Evolutionary conservation across 164 flowering plant genomes (phyloP), one percentile per base, ranked within the genome.

Genomic region (Annona cherimola): DNA sequence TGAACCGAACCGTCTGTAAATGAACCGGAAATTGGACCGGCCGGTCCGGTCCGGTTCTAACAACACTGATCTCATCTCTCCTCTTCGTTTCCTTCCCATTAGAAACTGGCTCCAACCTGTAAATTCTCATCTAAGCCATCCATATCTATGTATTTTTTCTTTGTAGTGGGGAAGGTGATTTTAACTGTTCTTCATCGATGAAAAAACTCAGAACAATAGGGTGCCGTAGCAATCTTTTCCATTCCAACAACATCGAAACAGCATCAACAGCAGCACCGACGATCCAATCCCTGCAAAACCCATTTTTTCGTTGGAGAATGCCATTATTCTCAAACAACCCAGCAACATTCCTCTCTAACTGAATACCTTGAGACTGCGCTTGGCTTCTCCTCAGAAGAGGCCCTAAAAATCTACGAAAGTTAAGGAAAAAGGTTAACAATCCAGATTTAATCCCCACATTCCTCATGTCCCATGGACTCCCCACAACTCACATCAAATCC

Each of bases 341-440:
- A 46, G 1, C 35, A 26, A n/a, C 20, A 46, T 12, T 66, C 68
- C 43, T 4, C 18, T 43, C 4, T 43, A 4, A 11, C 44, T 4
- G 11, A 42, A 2, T 71, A 63, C 67, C 67, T 71, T 44, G 3
- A 62, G 26, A 63, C 50, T 54, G 40, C 69, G 16, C 54, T 60
- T 46, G 74, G 74, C n/a, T 54, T 72, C 60, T 46, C 68, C 7
- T 45, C 60, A 45, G 69, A 72, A 72, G 12, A 11, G 7, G 76
- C 76, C 45, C 62, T 67, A 59, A 41, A 2, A 3, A 67, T 44
- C 1, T 43, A 71, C 61, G 35, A 61, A 39, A 11, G 26, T 1
- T 42, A 66, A 57, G 26, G 2, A 0, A 3, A 18, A 39, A 12
- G 66, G 35, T 20, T 2, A 42, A 68, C 7, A 62, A 61, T 7